Evolutionary conservation across 176 grass and related monocot genomes (phyloP).

Genomic region (maize (Zea mays)): DNA sequence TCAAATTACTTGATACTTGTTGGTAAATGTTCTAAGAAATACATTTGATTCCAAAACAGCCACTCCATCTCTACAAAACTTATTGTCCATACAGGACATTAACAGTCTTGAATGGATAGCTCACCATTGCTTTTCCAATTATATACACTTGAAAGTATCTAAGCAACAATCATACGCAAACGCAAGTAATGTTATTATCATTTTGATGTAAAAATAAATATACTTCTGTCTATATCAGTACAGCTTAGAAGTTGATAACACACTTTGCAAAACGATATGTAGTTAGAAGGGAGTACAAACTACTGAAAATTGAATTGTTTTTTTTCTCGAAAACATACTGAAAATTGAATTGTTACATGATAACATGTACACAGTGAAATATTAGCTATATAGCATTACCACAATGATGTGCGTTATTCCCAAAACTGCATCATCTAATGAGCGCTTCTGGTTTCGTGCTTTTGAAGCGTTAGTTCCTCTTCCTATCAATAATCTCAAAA

Average conservation of each 20-base stretch:
- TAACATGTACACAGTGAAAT: conserved; percentile 9
- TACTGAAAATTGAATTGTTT: neutral
- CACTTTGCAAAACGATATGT: neutral
- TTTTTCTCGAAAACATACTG: no score
- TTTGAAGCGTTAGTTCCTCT: conserved; percentile 60
- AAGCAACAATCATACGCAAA: neutral
- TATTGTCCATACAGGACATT: neutral
- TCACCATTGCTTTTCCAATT: neutral
- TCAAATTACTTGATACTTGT: neutral
- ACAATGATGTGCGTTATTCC: conserved; percentile 93
- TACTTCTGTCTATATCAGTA: neutral
- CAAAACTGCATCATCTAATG: conserved; percentile 57
- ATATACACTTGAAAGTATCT: neutral
- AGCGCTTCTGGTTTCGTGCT: conserved; percentile 23
- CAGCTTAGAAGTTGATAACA: neutral
- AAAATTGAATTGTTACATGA: neutral
- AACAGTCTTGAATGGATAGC: neutral
- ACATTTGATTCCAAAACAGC: neutral
- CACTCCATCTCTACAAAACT: neutral
- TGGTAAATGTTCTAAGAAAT: neutral
- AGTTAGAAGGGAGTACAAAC: neutral
- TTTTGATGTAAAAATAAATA: neutral
- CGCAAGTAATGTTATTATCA: neutral
- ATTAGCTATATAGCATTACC: conserved; percentile 53
- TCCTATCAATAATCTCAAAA: conserved; percentile 83